A percentile compares a stretch with the other conserved stretches of the same genome.
phyloP scores from a whole-genome alignment of 371 early-diverging fungal genomes.

The Lichtheimia ornata region DNA sequence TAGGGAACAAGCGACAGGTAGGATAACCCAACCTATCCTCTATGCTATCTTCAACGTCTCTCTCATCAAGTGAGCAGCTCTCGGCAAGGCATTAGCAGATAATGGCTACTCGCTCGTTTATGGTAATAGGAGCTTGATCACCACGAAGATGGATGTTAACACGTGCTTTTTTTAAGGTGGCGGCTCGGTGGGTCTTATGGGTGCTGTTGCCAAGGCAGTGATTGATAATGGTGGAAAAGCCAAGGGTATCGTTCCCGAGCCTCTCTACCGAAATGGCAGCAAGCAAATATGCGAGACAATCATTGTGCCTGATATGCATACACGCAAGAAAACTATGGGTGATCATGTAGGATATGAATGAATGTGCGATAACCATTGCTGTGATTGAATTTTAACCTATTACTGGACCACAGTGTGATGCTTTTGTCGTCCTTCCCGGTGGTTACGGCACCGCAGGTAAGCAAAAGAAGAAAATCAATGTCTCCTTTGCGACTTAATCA shows the following conservation, averaged over 20 bases:
- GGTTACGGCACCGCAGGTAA: slow-evolving; percentile 50
- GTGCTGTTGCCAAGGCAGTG: slow-evolving; percentile 69
- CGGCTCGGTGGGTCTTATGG: slow-evolving; percentile 82
- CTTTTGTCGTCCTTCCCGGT: slow-evolving; percentile 87
- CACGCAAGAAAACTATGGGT: slow-evolving; percentile 78
- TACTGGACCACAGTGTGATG: slow-evolving; percentile 46
- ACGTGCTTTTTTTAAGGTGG: slow-evolving; percentile 53
- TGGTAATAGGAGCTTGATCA: slow-evolving; percentile 39
- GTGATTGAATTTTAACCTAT: too few relatives aligned
- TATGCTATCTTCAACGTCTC: background rate
- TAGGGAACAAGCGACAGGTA: slow-evolving; percentile 57
- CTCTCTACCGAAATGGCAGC: slow-evolving; percentile 55
- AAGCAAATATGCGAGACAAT: slow-evolving; percentile 60
- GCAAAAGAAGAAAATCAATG: too few relatives aligned
- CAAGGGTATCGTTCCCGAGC: slow-evolving; percentile 74
- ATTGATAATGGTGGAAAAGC: slow-evolving; percentile 59
- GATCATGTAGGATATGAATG: slow-evolving; percentile 37
- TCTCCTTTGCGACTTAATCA: too few relatives aligned
- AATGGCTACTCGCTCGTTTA: slow-evolving; percentile 77
- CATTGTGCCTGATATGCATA: slow-evolving; percentile 83
- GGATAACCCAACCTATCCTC: background rate
- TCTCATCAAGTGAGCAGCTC: slow-evolving; percentile 26
- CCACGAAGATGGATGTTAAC: background rate
- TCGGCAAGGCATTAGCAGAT: slow-evolving; percentile 65
- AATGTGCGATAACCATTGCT: background rate